Base-by-base conservation (phyloP, 495 filamentous ascomycete species). In the Penicillium tannophilum region DNA sequence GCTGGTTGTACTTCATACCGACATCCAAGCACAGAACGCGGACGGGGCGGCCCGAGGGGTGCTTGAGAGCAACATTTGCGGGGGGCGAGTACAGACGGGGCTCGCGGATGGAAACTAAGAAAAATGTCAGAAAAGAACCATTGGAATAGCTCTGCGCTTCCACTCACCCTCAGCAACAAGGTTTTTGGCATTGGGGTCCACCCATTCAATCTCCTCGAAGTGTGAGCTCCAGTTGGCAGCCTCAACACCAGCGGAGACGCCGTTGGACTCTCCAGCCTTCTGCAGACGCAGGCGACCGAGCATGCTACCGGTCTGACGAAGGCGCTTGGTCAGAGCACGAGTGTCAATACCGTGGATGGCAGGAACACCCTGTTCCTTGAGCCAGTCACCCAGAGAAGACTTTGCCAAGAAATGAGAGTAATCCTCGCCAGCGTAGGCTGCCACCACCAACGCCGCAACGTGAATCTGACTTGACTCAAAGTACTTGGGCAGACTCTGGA, bases 291-390 rank as follows among this genome's bases (percentile, higher is more conserved):
- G 86, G 50, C 91, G 89, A 20, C 93, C 94, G 28, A 98, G 86
- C 94, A 98, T 97, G 78, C 91, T 95, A 66, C 94, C 94, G 72
- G 96, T 85, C 64, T 96, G 82, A 64, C 94, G 85, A 61, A 98
- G 96, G 57, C 87, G 86, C 81, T 97, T 97, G 3, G 94, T 97
- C 72, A 98, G 76, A 17, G 91, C 89, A 73, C 94, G 82, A 30
- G 94, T 98, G 77, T 98, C 94, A 50, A 98, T 88, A 43, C 92
- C 94, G 72, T 94, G 91, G 74, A 98, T 93, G 57, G 94, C 94
- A n/a, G 94, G 94, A 51, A 98, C 85, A 45, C 88, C 90, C 70
- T 97, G 88, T 73, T 97, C 92, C 79, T 95, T 95, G 58, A 98
- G 84, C 94, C 94, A 98, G 76, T 87, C 83, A 30, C 92, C 93